Percentiles rank a stretch among this genome's conserved stretches.
Conservation (phyloP, 2,329 filamentous ascomycete genomes). For the Curvularia eragrostidis region DNA sequence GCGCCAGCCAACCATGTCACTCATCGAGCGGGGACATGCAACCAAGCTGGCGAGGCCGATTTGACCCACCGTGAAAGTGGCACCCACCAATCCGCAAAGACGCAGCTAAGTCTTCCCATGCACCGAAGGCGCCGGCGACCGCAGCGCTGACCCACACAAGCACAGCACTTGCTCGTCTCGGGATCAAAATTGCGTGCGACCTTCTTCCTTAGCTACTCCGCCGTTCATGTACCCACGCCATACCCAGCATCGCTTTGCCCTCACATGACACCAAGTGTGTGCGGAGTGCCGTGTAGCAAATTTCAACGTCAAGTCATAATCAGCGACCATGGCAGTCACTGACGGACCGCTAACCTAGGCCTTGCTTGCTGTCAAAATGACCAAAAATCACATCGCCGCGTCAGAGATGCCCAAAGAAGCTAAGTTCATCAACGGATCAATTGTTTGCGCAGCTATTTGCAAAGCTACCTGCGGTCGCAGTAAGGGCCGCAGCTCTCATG, state of each 20-base stretch:
- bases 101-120: slow-evolving; percentile 25
- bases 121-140: slow-evolving; percentile 36
- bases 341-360: slow-evolving; percentile 27
- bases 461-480: slow-evolving; percentile 41
- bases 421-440: slow-evolving; percentile 35
- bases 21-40: slow-evolving; percentile 36
- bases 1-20: slow-evolving; percentile 27
- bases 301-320: slow-evolving; percentile 47
- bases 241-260: slow-evolving; percentile 49
- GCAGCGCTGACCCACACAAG: slow-evolving; percentile 45
- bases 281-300: slow-evolving; percentile 50
- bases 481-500: slow-evolving; percentile 39
- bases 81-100: slow-evolving; percentile 35
- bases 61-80: slow-evolving; percentile 31
- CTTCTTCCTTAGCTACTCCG: slow-evolving; percentile 38
- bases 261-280: slow-evolving; percentile 50
- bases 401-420: slow-evolving; percentile 26
- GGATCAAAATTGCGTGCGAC: slow-evolving; percentile 51
- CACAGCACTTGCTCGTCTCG: slow-evolving; percentile 46
- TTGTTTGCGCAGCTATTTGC: slow-evolving; percentile 42
- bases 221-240: slow-evolving; percentile 43
- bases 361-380: slow-evolving; percentile 27
- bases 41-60: slow-evolving; percentile 30
- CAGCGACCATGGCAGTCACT: slow-evolving; percentile 18
- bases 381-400: slow-evolving; percentile 25